Evolutionary conservation across 2,329 filamentous ascomycete species (phyloP).

Genomic region (Fusarium continuum): DNA sequence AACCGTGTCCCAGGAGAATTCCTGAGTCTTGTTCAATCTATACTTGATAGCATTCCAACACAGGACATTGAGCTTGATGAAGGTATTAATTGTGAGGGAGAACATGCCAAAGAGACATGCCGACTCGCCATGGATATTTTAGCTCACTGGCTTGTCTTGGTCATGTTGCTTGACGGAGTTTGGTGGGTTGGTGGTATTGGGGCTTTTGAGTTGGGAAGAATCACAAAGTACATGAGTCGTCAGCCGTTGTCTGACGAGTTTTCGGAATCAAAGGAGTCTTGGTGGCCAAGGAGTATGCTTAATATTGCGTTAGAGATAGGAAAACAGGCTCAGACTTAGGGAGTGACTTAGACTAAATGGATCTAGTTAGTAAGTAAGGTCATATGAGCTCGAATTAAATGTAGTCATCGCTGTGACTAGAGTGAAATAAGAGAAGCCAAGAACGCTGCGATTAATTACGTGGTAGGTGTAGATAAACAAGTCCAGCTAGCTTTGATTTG

Average conservation of each 20-base stretch:
- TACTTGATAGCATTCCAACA: conserved; percentile 26
- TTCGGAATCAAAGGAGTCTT: conserved; percentile 7
- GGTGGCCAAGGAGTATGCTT: conserved; percentile 52
- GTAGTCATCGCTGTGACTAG: too few relatives aligned
- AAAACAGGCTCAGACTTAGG: neutral
- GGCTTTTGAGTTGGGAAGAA: conserved; percentile 46
- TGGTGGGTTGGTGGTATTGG: conserved; percentile 53
- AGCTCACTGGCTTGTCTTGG: conserved; percentile 51
- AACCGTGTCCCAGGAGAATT: conserved; percentile 50
- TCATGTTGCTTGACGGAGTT: conserved; percentile 50
- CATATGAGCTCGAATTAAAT: too few relatives aligned
- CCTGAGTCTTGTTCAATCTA: conserved; percentile 48
- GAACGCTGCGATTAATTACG: too few relatives aligned
- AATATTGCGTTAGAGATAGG: conserved; percentile 20
- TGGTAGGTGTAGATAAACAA: fast-evolving
- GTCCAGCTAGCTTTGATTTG: too few relatives aligned
- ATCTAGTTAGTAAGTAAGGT: too few relatives aligned
- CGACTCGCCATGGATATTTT: conserved; percentile 50
- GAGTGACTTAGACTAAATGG: too few relatives aligned
- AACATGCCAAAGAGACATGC: conserved; percentile 7
- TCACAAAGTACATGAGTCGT: conserved; percentile 33
- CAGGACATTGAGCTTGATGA: too few relatives aligned
- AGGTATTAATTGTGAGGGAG: neutral
- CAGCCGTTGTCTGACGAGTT: conserved; percentile 14
- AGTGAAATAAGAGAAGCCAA: too few relatives aligned